Conservation (phyloP, 805 yeast species). For the Candida hungchunana region DNA sequence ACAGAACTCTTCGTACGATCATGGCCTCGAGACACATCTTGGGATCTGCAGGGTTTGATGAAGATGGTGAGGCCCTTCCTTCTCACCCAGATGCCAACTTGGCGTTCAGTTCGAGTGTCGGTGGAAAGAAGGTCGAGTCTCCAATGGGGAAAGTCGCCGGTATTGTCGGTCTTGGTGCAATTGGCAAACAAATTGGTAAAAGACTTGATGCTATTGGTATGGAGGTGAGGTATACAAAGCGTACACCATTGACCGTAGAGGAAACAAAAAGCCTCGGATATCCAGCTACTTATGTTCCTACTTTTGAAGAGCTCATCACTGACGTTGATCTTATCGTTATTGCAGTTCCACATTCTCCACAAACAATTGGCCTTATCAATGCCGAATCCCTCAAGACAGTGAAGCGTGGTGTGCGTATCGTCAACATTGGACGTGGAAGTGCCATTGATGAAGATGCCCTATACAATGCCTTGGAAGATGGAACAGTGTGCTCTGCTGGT, state of each 20-base stretch:
- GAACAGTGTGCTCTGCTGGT: slow-evolving; percentile 62
- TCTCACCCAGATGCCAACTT: background rate
- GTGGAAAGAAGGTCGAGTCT: slow-evolving; percentile 42
- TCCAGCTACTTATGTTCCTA: slow-evolving; percentile 36
- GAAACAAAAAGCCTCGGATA: slow-evolving; percentile 9
- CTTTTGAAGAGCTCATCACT: slow-evolving; percentile 41
- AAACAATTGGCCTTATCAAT: slow-evolving; percentile 54
- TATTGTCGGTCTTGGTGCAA: slow-evolving; percentile 71
- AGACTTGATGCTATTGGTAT: slow-evolving; percentile 58
- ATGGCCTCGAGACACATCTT: background rate
- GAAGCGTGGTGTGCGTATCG: slow-evolving; percentile 52
- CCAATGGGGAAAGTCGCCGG: slow-evolving; percentile 58
- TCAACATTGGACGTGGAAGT: slow-evolving; percentile 74
- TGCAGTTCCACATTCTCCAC: slow-evolving; percentile 61
- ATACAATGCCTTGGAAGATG: slow-evolving; percentile 53
- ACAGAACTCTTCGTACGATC: background rate
- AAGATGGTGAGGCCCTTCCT: background rate
- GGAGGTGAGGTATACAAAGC: slow-evolving; percentile 58
- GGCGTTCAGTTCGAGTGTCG: slow-evolving; percentile 40
- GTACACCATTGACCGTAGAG: slow-evolving; percentile 38
- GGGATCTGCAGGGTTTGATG: background rate
- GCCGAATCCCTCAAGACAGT: slow-evolving; percentile 41
- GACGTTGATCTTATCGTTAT: slow-evolving; percentile 54
- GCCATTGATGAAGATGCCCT: slow-evolving; percentile 66
- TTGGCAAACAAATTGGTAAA: slow-evolving; percentile 61